Conservation (phyloP, 352 stramenopile genomes). For the Hyaloperonospora brassicae region DNA sequence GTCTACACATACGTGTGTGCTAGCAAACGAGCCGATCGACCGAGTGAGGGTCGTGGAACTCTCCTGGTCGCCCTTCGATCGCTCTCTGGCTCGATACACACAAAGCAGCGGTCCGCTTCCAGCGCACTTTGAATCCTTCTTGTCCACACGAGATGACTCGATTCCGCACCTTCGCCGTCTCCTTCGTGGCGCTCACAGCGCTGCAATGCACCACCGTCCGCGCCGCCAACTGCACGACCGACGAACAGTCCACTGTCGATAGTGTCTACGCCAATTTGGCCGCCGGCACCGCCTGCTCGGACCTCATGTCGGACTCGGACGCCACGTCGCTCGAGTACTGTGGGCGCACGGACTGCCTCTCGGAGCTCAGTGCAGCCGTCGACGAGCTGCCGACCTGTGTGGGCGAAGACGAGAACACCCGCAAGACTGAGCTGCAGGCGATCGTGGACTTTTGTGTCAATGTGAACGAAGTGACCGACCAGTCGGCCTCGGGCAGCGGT, state of each 20-base stretch:
- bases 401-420: constrained; percentile 21
- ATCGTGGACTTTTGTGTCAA: constrained; percentile 22
- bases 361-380: constrained; percentile 16
- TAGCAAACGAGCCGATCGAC: too few species aligned
- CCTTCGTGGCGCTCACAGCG: constrained; percentile 7
- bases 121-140: background rate
- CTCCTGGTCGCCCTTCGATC: too few species aligned
- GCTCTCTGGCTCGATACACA: constrained; percentile 12
- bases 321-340: constrained; percentile 32
- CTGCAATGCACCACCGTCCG: constrained; percentile 9
- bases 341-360: constrained; percentile 22
- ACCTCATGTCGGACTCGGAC: constrained; percentile 21
- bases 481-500: constrained; percentile 11
- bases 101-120: constrained; percentile 13
- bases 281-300: constrained; percentile 15
- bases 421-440: constrained; percentile 20
- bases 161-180: constrained; percentile 3
- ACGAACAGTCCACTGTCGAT: constrained; percentile 22
- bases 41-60: too few species aligned
- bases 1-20: too few species aligned
- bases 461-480: constrained; percentile 14
- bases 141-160: constrained; percentile 8
- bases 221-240: constrained; percentile 23
- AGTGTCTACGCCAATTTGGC: constrained; percentile 25
- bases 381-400: constrained; percentile 20